phyloP scores from a whole-genome alignment of 805 yeast species.

The Vanderwaltozyma yarrowii region DNA sequence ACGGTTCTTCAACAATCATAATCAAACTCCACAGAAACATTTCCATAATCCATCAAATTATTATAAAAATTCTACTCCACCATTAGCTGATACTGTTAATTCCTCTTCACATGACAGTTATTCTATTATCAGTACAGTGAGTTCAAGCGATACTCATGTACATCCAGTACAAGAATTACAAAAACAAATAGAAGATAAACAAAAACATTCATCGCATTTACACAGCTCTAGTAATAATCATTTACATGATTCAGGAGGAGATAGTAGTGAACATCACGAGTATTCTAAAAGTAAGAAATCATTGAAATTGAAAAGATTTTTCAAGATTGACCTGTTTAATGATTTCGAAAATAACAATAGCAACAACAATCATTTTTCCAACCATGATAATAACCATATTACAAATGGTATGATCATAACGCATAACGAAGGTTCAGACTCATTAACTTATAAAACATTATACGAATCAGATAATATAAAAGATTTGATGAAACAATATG shows the following conservation, averaged over 20 bases:
- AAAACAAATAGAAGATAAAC: constrained; percentile 17
- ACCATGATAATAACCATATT: neutral
- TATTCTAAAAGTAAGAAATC: constrained; percentile 12
- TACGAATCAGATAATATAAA: constrained; percentile 33
- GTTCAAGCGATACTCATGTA: constrained; percentile 12
- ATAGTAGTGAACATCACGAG: neutral
- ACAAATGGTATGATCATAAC: constrained; percentile 1
- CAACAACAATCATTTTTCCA: neutral
- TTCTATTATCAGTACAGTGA: neutral
- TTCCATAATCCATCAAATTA: constrained; percentile 10
- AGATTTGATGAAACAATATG: constrained; percentile 51
- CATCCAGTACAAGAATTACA: constrained; percentile 24
- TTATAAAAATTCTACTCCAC: neutral
- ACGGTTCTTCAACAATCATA: neutral
- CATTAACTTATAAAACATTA: constrained; percentile 21
- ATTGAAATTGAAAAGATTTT: constrained; percentile 37
- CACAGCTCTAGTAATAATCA: neutral
- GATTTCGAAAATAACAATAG: neutral
- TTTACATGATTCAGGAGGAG: neutral
- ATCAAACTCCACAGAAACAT: neutral
- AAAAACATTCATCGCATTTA: neutral
- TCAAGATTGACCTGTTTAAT: constrained; percentile 33
- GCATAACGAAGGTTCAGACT: constrained; percentile 1
- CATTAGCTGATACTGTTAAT: neutral
- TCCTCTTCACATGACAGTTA: neutral